Conservation (phyloP, 306 rosid genomes). For the Sophora flavescens region DNA sequence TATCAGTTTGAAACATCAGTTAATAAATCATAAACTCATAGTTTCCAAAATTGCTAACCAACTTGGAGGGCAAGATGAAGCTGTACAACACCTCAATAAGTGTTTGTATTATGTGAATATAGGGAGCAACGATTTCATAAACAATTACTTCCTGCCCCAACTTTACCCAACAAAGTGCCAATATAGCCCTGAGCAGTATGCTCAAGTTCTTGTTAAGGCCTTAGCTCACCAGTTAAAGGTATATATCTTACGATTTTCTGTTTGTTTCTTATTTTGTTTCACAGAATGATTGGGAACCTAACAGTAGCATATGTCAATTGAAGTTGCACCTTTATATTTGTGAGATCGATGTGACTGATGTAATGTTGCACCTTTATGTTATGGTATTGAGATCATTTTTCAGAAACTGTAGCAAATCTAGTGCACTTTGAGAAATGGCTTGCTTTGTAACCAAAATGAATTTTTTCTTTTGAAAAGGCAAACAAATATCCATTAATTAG, state of each 20-base stretch:
- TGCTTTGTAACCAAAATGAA: no score
- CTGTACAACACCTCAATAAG: conserved; percentile 26
- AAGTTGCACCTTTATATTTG: no score
- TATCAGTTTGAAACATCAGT: conserved; percentile 43
- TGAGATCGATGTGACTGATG: no score
- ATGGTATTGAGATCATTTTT: no score
- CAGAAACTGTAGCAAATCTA: no score
- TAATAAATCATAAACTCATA: conserved; percentile 34
- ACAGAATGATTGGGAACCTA: neutral
- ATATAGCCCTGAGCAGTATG: conserved; percentile 46
- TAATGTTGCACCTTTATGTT: no score
- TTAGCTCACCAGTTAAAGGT: conserved; percentile 47
- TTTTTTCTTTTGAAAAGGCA: no score
- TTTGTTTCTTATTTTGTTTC: neutral
- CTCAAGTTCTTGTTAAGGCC: conserved; percentile 41
- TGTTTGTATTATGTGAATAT: conserved; percentile 60
- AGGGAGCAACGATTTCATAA: conserved; percentile 62
- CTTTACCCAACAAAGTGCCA: conserved; percentile 31
- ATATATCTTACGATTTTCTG: neutral
- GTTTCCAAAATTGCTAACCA: neutral
- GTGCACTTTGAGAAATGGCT: no score
- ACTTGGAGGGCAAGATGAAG: conserved; percentile 9
- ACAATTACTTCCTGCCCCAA: conserved; percentile 59
- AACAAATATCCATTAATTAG: no score
- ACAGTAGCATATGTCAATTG: no score